Evolutionary conservation across 2,329 filamentous ascomycete genomes (phyloP), one percentile per base, ranked within the genome.

Genomic region (Sporothrix pseudoabietina): DNA sequence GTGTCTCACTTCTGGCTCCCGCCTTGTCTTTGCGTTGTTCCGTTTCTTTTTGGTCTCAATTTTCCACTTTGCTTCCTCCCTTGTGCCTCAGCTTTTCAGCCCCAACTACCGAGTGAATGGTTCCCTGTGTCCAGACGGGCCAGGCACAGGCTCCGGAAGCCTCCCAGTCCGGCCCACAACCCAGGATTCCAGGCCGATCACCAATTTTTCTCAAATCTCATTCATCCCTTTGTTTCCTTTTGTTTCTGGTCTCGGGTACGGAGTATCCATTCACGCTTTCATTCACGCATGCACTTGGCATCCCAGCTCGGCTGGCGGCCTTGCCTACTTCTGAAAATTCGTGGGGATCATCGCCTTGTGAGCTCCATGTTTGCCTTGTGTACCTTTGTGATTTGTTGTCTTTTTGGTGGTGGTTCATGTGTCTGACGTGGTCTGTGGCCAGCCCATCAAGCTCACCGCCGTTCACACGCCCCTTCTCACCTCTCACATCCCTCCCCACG

Each of bases 361-460:
- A 16, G 2, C 7, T 10, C 39, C 39, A 26, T 66, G 22, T 55
- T 54, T 22, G 19, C 7, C 9, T 26, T 55, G 22, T 19, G n/a
- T 55, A 2, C 8, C 39, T 9, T 26, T 22, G 59, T 63, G 19
- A 41, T 63, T 22, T 65, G 59, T 44, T 44, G 19, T 41, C 35
- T 44, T 4, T 10, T 26, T 26, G 26, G 26, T 26, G 26, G 7
- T 32, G 44, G 52, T 30, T 26, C 12, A 26, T 47, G 22, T 35
- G 65, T 52, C 44, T 68, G 26, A 68, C 44, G 44, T 68, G 44
- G 65, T 35, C 65, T 68, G 41, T 52, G 26, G 63, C 49, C 63
- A 66, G 63, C 63, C 63, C 7, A 16, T 14, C 7, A 16, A 52
- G 44, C 44, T 52, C n/a, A 49, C 41, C 26, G n/a, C 57, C 19